phyloP scores from a whole-genome alignment of 495 filamentous ascomycete species.

The Neurospora sp. region DNA sequence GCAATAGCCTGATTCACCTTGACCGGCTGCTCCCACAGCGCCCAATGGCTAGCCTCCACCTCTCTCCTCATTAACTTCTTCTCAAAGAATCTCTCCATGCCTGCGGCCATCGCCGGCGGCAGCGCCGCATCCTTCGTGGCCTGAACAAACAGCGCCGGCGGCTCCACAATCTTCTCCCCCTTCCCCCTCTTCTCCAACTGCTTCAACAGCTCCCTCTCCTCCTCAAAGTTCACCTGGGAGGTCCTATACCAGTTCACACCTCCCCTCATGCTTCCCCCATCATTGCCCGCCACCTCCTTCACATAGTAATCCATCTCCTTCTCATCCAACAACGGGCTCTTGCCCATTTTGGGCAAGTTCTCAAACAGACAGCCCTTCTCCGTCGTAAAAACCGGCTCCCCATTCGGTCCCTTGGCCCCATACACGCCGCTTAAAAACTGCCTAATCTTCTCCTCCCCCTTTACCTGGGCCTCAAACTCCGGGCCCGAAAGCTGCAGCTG shows the following conservation, averaged over 20 bases:
- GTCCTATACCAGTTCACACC: constrained; percentile 84
- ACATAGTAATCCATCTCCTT: constrained; percentile 73
- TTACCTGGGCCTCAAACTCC: constrained; percentile 52
- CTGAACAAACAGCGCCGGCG: constrained; percentile 62
- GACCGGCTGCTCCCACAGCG: constrained; percentile 51
- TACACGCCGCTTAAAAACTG: constrained; percentile 61
- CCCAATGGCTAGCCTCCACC: constrained; percentile 61
- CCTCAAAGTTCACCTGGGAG: constrained; percentile 57
- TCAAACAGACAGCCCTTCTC: constrained; percentile 44
- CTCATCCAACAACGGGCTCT: constrained; percentile 45
- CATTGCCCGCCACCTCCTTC: constrained; percentile 55
- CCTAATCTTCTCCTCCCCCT: constrained; percentile 43
- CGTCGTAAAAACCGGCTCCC: constrained; percentile 44
- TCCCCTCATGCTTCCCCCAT: constrained; percentile 46
- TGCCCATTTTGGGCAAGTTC: constrained; percentile 35
- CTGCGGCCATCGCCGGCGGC: constrained; percentile 51
- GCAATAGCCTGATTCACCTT: constrained; percentile 34
- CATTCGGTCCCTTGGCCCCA: constrained; percentile 47
- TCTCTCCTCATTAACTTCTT: constrained; percentile 47
- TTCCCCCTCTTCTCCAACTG: constrained; percentile 9
- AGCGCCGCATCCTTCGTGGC: constrained; percentile 60
- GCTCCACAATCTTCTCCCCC: constrained; percentile 37
- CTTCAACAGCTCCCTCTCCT: constrained; percentile 48
- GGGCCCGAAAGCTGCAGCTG: constrained; percentile 66
- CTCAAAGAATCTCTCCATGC: constrained; percentile 57